A percentile compares a stretch with the other conserved stretches of the same genome.
Conservation (phyloP, 148 eudicot genomes). For the Camellia japonica region DNA sequence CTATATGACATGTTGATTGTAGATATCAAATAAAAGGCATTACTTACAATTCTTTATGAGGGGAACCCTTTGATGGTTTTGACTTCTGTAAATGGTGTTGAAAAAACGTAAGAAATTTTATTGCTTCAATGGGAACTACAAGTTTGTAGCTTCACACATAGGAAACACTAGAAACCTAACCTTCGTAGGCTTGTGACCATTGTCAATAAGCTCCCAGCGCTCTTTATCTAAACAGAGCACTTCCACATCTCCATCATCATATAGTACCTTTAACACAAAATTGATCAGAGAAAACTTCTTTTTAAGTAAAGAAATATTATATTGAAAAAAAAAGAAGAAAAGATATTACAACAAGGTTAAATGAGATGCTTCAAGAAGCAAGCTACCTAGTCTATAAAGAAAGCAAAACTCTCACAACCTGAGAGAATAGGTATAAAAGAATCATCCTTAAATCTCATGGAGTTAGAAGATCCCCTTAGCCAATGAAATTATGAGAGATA, state of each 20-base stretch:
- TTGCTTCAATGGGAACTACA: conserved; percentile 1
- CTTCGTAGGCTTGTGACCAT: conserved; percentile 41
- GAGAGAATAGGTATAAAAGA: too few species aligned
- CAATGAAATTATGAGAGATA: neutral
- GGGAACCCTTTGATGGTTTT: conserved; percentile 40
- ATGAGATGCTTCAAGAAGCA: too few species aligned
- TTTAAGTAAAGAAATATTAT: too few species aligned
- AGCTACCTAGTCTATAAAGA: too few species aligned
- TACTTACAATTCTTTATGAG: conserved; percentile 58
- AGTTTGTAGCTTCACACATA: conserved; percentile 1
- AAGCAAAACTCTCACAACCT: too few species aligned
- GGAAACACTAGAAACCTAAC: conserved; percentile 24
- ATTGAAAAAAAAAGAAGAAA: too few species aligned
- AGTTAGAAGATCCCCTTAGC: too few species aligned
- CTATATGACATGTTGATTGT: neutral
- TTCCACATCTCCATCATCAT: conserved; percentile 91
- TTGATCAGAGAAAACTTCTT: conserved; percentile 1
- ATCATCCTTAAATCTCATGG: too few species aligned
- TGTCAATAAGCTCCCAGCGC: conserved; percentile 74
- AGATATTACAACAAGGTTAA: too few species aligned
- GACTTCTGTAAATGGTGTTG: conserved; percentile 42
- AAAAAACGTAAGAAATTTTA: conserved; percentile 5
- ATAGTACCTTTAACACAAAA: conserved; percentile 47
- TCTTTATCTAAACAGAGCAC: conserved; percentile 77
- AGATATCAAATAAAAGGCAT: conserved; percentile 10